Evolutionary conservation across 2,329 filamentous ascomycete genomes (phyloP).

Genomic region (Fusarium abutilonis): DNA sequence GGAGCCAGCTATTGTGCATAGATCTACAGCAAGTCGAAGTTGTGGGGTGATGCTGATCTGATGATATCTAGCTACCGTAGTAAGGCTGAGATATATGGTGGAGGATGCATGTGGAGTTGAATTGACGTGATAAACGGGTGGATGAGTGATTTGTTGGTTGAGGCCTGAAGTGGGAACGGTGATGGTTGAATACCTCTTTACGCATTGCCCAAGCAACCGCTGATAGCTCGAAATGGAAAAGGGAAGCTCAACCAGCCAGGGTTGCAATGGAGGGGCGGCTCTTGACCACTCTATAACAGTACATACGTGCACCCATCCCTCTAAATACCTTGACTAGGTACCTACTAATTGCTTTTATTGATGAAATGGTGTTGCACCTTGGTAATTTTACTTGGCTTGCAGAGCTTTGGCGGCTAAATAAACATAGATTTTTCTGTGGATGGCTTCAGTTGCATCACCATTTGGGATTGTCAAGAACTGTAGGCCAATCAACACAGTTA

Average conservation of each 20-base stretch:
- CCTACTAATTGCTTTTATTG: neutral
- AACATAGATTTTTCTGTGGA: neutral
- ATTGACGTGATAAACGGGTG: constrained; percentile 7
- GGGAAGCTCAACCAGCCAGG: constrained; percentile 15
- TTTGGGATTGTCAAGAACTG: constrained; percentile 1
- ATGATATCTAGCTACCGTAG: constrained; percentile 28
- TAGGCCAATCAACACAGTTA: constrained; percentile 22
- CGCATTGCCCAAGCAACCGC: constrained; percentile 45
- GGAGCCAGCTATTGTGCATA: neutral
- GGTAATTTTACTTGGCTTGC: neutral
- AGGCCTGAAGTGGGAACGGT: constrained; percentile 8
- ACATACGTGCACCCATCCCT: neutral
- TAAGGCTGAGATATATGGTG: constrained; percentile 31
- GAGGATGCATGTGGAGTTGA: constrained; percentile 37
- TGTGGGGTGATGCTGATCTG: constrained; percentile 30
- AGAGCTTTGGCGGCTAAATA: neutral
- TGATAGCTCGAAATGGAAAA: constrained; percentile 5
- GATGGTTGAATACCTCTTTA: constrained; percentile 30
- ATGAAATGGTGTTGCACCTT: neutral
- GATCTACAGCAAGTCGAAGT: constrained; percentile 24
- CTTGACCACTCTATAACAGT: neutral
- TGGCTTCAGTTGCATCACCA: constrained; percentile 23
- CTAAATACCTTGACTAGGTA: too few relatives aligned
- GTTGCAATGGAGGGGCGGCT: constrained; percentile 28
- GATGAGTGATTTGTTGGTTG: neutral